Percentiles rank a stretch among this genome's conserved stretches.
These are phyloP conservation scores for Lodderomyces beijingensis DNA, from an alignment of 1,139 yeast species.

Conservation along the genomic window DNA sequence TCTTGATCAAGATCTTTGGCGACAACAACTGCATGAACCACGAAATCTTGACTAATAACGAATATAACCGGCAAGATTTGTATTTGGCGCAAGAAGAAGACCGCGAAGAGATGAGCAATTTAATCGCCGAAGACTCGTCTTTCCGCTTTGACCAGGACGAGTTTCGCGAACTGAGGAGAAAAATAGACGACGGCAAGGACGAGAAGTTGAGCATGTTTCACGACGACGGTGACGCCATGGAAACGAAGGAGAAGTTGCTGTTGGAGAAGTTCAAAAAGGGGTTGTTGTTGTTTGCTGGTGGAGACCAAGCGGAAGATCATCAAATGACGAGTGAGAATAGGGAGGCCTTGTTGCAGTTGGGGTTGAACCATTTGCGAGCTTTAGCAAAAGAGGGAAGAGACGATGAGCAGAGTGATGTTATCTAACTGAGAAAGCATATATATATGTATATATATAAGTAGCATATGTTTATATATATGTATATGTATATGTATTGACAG, in stretches of 20 bases:
- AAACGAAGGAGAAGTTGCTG: conserved; percentile 5
- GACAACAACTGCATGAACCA: conserved; percentile 21
- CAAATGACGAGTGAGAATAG: conserved; percentile 9
- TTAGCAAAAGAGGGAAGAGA: conserved; percentile 21
- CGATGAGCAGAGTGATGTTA: too few species aligned
- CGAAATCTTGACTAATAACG: conserved; percentile 32
- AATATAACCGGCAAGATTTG: conserved; percentile 23
- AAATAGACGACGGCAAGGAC: conserved; percentile 15
- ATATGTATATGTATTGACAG: too few species aligned
- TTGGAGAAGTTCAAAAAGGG: conserved; percentile 6
- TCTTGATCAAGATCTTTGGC: conserved; percentile 37
- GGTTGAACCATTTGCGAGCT: conserved; percentile 27
- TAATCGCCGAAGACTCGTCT: conserved; percentile 34
- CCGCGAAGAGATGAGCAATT: conserved; percentile 33
- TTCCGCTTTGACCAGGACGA: conserved; percentile 21
- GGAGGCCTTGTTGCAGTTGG: conserved; percentile 28
- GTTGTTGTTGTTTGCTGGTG: conserved; percentile 11
- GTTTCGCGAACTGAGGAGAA: conserved; percentile 22
- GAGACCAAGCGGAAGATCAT: too few species aligned
- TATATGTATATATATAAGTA: neutral
- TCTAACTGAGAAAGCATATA: too few species aligned
- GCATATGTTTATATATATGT: too few species aligned
- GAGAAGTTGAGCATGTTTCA: neutral
- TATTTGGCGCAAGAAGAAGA: conserved; percentile 29
- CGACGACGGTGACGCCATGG: conserved; percentile 10